Conservation (phyloP, 306 rosid species). For the Mimosa bimucronata region DNA sequence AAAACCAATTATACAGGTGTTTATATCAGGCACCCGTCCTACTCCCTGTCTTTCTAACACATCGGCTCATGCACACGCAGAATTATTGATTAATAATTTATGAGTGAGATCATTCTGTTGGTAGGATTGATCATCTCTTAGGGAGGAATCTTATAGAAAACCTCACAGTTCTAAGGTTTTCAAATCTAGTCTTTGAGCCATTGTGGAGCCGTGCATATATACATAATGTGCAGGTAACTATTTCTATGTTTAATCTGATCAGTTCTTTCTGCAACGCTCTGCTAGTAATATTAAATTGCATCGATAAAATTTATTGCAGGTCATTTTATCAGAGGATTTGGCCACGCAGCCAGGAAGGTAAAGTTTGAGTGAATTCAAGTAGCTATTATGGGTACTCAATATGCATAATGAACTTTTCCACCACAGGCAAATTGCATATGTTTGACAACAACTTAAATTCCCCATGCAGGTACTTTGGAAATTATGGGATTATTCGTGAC, state of each 20-base stretch:
- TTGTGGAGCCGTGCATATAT: constrained; percentile 85
- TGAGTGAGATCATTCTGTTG: constrained; percentile 41
- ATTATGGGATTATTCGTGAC: constrained; percentile 87
- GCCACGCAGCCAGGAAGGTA: constrained; percentile 79
- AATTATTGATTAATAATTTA: constrained; percentile 20
- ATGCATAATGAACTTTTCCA: neutral
- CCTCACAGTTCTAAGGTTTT: constrained; percentile 90
- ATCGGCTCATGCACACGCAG: constrained; percentile 18
- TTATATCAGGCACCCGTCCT: constrained; percentile 23
- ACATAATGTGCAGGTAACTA: constrained; percentile 73
- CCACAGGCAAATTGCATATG: constrained; percentile 22
- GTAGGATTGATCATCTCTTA: constrained; percentile 94
- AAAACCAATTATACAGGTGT: constrained; percentile 88
- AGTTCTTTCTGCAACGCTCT: constrained; percentile 14
- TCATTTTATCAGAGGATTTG: constrained; percentile 82
- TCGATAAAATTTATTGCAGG: constrained; percentile 44
- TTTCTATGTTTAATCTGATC: constrained; percentile 17
- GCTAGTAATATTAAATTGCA: constrained; percentile 16
- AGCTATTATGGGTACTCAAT: constrained; percentile 23
- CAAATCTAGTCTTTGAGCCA: constrained; percentile 93
- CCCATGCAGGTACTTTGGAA: constrained; percentile 73
- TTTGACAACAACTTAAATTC: constrained; percentile 26
- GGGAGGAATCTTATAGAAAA: constrained; percentile 95
- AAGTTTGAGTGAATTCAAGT: constrained; percentile 33
- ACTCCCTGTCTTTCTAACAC: neutral